A percentile compares a stretch with the other conserved stretches of the same genome.
Evolutionary conservation across 176 grass and related monocot genomes (phyloP).

Genomic region (Paspalum notatum): DNA sequence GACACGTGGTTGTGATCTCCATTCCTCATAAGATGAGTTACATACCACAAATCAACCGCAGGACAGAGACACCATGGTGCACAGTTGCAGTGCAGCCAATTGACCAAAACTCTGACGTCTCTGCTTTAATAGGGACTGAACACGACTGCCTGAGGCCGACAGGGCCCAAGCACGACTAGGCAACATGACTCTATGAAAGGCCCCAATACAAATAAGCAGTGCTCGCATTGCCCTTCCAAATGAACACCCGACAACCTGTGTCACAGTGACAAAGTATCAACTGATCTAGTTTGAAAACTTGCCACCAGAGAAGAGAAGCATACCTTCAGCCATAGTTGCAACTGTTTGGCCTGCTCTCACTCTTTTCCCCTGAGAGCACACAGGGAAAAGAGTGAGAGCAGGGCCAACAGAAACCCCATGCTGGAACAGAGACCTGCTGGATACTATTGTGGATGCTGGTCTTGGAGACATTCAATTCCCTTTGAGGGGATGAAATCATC

Average conservation of each 20-base stretch:
- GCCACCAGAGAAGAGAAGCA: not conserved
- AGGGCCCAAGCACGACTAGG: conserved; percentile 38
- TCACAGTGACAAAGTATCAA: not conserved
- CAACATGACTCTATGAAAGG: conserved; percentile 27
- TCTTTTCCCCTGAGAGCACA: too few relatives aligned
- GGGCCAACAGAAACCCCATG: too few relatives aligned
- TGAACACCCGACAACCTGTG: not conserved
- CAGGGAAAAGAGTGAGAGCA: too few relatives aligned
- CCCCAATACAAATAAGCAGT: conserved; percentile 32
- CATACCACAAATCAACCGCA: not conserved
- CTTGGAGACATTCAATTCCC: conserved; percentile 27
- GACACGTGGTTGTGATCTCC: not conserved
- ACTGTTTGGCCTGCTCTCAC: too few relatives aligned
- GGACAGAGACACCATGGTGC: not conserved
- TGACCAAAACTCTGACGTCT: not conserved
- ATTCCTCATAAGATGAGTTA: not conserved
- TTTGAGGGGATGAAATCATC: conserved; percentile 26
- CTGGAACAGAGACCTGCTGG: conserved; percentile 21
- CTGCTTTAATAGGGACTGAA: conserved; percentile 14
- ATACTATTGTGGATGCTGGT: conserved; percentile 31
- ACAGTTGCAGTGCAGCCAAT: not conserved
- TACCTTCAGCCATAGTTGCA: too few relatives aligned
- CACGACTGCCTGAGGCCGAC: not conserved
- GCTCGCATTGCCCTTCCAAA: conserved; percentile 17
- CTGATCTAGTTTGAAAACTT: not conserved